A percentile compares a stretch with the other conserved stretches of the same genome.
phyloP scores from a whole-genome alignment of 148 eudicot genomes.

The Fallopia convolvulus region DNA sequence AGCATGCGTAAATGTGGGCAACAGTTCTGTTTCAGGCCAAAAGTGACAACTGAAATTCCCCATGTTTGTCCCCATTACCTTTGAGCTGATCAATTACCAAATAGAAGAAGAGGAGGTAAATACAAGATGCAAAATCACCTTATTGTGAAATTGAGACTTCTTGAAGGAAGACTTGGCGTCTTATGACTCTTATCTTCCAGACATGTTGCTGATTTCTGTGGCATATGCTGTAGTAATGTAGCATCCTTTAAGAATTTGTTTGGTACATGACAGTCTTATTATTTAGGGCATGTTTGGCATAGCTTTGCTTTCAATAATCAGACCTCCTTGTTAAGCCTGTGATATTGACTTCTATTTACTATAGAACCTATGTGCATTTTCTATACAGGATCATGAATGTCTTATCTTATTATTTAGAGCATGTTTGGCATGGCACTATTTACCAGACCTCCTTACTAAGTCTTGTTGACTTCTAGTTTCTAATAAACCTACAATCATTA shows the following conservation, averaged over 20 bases:
- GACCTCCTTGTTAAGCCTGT: neutral
- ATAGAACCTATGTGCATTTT: neutral
- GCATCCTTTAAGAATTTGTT: neutral
- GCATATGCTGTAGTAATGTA: neutral
- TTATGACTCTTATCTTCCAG: neutral
- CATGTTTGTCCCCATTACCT: neutral
- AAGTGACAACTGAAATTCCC: neutral
- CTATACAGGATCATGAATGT: neutral
- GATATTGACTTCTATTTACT: neutral
- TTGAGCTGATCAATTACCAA: neutral
- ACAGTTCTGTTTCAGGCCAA: neutral
- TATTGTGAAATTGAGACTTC: neutral
- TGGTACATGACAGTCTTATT: neutral
- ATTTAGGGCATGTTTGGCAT: neutral
- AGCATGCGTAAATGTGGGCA: neutral
- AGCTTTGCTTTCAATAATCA: neutral
- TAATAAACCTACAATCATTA: neutral
- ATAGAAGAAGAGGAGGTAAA: neutral
- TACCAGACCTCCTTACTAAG: neutral
- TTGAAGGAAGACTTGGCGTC: neutral
- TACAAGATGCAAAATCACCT: neutral
- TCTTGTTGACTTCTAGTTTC: neutral
- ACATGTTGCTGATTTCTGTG: neutral
- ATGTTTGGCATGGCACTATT: too few species aligned
- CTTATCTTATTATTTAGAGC: too few species aligned